phyloP scores from a whole-genome alignment of 2,329 filamentous ascomycete genomes.

The Penicillium polonicum region DNA sequence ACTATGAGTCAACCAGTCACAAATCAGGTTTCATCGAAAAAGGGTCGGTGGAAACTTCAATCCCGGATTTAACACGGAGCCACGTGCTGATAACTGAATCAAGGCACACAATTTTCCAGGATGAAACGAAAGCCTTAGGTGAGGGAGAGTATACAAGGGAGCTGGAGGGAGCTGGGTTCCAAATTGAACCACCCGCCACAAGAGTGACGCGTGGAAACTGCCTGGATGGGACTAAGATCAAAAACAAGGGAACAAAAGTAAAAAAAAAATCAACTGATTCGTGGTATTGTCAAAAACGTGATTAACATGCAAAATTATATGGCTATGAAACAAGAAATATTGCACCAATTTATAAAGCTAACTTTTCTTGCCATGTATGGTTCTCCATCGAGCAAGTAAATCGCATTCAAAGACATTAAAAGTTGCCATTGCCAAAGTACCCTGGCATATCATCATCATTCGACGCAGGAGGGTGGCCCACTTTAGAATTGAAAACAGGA shows the following conservation, averaged over 20 bases:
- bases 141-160: constrained; percentile 7
- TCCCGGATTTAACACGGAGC: constrained; percentile 1
- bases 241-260: neutral
- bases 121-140: constrained; percentile 5
- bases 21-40: neutral
- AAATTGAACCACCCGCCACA: constrained; percentile 20
- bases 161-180: constrained; percentile 13
- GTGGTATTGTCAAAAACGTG: neutral
- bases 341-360: neutral
- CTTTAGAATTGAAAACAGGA: constrained; percentile 22
- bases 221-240: neutral
- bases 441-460: constrained; percentile 18
- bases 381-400: neutral
- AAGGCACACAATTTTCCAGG: constrained; percentile 8
- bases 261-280: neutral
- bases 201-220: constrained; percentile 6
- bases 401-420: constrained; percentile 11
- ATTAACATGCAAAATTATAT: constrained; percentile 1
- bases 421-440: constrained; percentile 14
- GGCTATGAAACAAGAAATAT: neutral
- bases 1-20: constrained; percentile 17
- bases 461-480: constrained; percentile 16
- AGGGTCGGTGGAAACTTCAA: constrained; percentile 1
- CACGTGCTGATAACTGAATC: constrained; percentile 16
- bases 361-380: constrained; percentile 13